These are phyloP conservation scores for Hemileccinum rubropunctum DNA, from an alignment of 768 basidiomycete species.

Conservation along the genomic window DNA sequence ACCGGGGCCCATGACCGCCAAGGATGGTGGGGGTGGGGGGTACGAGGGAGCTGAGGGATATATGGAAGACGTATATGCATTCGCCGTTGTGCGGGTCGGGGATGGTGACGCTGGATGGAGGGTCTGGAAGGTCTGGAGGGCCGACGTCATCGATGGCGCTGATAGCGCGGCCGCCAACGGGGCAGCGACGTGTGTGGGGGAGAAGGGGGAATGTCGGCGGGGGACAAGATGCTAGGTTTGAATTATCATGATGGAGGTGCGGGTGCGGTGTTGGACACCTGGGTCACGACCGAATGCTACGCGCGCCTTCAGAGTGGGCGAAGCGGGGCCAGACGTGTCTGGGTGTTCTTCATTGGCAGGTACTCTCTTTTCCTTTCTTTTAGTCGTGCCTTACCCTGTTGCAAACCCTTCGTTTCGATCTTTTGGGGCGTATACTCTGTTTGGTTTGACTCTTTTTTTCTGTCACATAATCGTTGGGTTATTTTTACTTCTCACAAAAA, in stretches of 20 bases:
- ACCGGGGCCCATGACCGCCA: constrained; percentile 38
- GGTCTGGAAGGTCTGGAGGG: too few species aligned
- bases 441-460: not conserved
- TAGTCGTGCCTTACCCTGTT: too few species aligned
- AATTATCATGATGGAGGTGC: constrained; percentile 3
- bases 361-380: not conserved
- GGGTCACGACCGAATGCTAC: constrained; percentile 25
- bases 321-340: constrained; percentile 14
- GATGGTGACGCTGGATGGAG: constrained; percentile 5
- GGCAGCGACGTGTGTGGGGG: constrained; percentile 35
- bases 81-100: constrained; percentile 52
- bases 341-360: not conserved
- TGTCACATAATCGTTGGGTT: not conserved
- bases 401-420: too few species aligned
- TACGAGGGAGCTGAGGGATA: constrained; percentile 53
- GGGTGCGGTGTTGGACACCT: constrained; percentile 21
- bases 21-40: constrained; percentile 34
- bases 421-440: not conserved
- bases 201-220: not conserved
- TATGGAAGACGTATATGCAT: constrained; percentile 74
- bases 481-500: too few species aligned
- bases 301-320: constrained; percentile 31
- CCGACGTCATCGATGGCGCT: constrained; percentile 6
- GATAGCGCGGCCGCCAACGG: constrained; percentile 28
- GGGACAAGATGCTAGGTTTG: not conserved